These are phyloP conservation scores for Globisporangium okanoganense DNA, from an alignment of 352 stramenopile genomes.

Conservation along the genomic window DNA sequence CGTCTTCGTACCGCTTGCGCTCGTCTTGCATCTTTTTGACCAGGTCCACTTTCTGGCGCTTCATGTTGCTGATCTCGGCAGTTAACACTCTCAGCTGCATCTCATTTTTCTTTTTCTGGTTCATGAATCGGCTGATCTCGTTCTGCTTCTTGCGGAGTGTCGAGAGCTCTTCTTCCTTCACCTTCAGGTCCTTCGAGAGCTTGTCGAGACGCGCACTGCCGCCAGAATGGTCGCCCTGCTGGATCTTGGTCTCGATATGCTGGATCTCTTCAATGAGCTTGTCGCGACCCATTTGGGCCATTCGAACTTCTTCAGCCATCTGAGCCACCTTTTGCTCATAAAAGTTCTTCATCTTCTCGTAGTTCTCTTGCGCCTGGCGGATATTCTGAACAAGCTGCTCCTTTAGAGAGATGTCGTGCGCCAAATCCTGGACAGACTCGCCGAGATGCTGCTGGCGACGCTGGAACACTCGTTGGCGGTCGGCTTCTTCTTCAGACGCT, in stretches of 20 bases:
- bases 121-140: slow-evolving; percentile 80
- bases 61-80: slow-evolving; percentile 84
- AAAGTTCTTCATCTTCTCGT: slow-evolving; percentile 76
- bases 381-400: slow-evolving; percentile 83
- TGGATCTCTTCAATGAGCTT: slow-evolving; percentile 76
- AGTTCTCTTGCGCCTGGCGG: slow-evolving; percentile 74
- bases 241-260: slow-evolving; percentile 60
- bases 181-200: slow-evolving; percentile 68
- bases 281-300: slow-evolving; percentile 62
- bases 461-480: slow-evolving; percentile 82
- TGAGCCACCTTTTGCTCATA: slow-evolving; percentile 83
- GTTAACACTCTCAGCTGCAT: slow-evolving; percentile 78
- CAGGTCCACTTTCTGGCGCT: slow-evolving; percentile 86
- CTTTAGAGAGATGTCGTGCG: slow-evolving; percentile 83
- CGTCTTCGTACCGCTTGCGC: slow-evolving; percentile 79
- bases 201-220: slow-evolving; percentile 58
- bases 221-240: slow-evolving; percentile 46
- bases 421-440: slow-evolving; percentile 74
- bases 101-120: slow-evolving; percentile 86
- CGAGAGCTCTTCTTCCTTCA: slow-evolving; percentile 73
- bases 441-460: slow-evolving; percentile 73
- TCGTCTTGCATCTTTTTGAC: slow-evolving; percentile 87
- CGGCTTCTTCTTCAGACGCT: slow-evolving; percentile 60
- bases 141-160: slow-evolving; percentile 76
- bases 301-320: slow-evolving; percentile 73